phyloP scores from a whole-genome alignment of 2,329 filamentous ascomycete species.

The Fragosphaeria purpurea region DNA sequence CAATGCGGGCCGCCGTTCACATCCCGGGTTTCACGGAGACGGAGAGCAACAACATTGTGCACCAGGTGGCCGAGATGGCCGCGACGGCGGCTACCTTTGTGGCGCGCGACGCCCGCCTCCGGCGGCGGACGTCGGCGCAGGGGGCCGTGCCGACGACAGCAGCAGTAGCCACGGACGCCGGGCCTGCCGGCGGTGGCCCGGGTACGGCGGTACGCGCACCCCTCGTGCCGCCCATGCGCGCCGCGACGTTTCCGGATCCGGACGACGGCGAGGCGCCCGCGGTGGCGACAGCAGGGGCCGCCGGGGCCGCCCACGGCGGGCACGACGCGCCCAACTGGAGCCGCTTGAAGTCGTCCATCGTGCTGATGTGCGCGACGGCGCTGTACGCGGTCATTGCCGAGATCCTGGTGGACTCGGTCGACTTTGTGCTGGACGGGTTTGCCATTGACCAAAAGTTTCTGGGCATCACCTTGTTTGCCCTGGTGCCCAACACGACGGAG shows the following conservation, averaged over 20 bases:
- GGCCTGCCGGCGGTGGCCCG: background rate
- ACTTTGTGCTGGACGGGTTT: slow-evolving; percentile 84
- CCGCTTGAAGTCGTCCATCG: slow-evolving; percentile 77
- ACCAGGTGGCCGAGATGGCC: slow-evolving; percentile 86
- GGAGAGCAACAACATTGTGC: slow-evolving; percentile 70
- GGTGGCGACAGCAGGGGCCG: slow-evolving; percentile 8
- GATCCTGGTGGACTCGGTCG: slow-evolving; percentile 92
- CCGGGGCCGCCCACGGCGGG: slow-evolving; percentile 47
- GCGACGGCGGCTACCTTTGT: slow-evolving; percentile 84
- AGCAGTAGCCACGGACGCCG: background rate
- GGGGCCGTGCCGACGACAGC: slow-evolving; percentile 8
- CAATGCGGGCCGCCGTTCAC: slow-evolving; percentile 33
- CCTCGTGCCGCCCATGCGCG: slow-evolving; percentile 5
- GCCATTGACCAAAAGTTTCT: slow-evolving; percentile 95
- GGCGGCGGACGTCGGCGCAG: slow-evolving; percentile 12
- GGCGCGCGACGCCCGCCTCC: slow-evolving; percentile 55
- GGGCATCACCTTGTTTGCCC: slow-evolving; percentile 88
- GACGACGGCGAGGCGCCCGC: slow-evolving; percentile 4
- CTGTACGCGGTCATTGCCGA: slow-evolving; percentile 96
- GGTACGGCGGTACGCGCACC: background rate
- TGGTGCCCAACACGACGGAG: slow-evolving; percentile 96
- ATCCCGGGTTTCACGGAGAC: slow-evolving; percentile 68
- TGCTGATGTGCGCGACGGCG: slow-evolving; percentile 78
- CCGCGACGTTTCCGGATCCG: slow-evolving; percentile 5
- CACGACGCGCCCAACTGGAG: slow-evolving; percentile 99